Evolutionary conservation across 2,329 filamentous ascomycete species (phyloP), one percentile per base, ranked within the genome.

Genomic region (Aspergillus ochraceoroseus): DNA sequence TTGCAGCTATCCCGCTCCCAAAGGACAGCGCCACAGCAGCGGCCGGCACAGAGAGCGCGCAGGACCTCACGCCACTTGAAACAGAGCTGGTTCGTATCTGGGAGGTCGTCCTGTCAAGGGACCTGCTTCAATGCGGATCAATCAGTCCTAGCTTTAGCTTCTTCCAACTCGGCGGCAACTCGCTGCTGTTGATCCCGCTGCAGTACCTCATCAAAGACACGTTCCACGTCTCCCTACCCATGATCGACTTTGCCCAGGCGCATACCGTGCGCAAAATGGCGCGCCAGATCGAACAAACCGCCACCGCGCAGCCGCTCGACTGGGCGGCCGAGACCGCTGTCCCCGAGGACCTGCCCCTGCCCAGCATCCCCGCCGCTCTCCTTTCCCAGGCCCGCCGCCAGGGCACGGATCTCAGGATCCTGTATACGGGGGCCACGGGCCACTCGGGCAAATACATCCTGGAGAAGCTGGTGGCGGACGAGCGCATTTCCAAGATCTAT

Each of bases 321-420:
- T 72, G 70, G 70, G 57, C 62, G 4, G 31, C 9, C 7, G 31
- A 78, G n/a, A n/a, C n/a, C n/a, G n/a, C n/a, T n/a, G n/a, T n/a
- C n/a, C n/a, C n/a, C n/a, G n/a, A n/a, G n/a, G n/a, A n/a, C n/a
- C n/a, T n/a, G n/a, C n/a, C n/a, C n/a, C n/a, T n/a, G n/a, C n/a
- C n/a, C n/a, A n/a, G n/a, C n/a, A n/a, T n/a, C n/a, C n/a, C n/a
- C n/a, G n/a, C n/a, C n/a, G n/a, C n/a, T n/a, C n/a, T n/a, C n/a
- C n/a, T n/a, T n/a, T n/a, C n/a, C n/a, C n/a, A n/a, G n/a, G n/a
- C n/a, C n/a, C n/a, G n/a, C n/a, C n/a, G n/a, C n/a, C n/a, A n/a
- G n/a, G n/a, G n/a, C n/a, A n/a, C n/a, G n/a, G 25, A 19, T 15
- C n/a, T 46, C 17, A 1, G 22, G 7, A 15, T 47, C 30, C 6